Conservation (phyloP, 2,329 filamentous ascomycete species). For the Fusarium armeniacum region DNA sequence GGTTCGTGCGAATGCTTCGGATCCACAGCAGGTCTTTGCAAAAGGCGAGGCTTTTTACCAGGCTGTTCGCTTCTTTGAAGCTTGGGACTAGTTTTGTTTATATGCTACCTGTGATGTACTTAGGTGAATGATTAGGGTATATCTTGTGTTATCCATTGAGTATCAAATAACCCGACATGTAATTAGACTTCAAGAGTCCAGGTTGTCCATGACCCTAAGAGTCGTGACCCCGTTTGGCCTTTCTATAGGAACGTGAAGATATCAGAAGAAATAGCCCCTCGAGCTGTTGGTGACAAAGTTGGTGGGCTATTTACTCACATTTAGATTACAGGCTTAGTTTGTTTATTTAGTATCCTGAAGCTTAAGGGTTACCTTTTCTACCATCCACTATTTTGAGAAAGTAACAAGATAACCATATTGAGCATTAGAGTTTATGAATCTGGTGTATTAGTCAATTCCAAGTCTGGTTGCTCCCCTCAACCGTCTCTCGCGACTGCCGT, state of each 20-base stretch:
- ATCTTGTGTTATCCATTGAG: not conserved
- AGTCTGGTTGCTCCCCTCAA: not conserved
- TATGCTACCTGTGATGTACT: not conserved
- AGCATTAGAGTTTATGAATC: not conserved
- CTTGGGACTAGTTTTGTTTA: constrained; percentile 52
- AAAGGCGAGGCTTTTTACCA: constrained; percentile 83
- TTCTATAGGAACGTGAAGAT: no score
- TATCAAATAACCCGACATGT: not conserved
- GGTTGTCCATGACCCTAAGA: no score
- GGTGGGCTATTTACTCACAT: no score
- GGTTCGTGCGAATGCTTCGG: constrained; percentile 70
- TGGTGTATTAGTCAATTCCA: not conserved
- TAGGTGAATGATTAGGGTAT: not conserved
- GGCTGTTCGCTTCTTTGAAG: constrained; percentile 78
- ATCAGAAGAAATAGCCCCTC: no score
- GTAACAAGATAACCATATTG: not conserved
- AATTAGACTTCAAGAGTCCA: no score
- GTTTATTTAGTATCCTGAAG: no score
- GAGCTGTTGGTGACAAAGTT: no score
- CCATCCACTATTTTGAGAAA: no score
- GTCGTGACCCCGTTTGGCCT: not conserved
- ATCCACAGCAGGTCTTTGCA: constrained; percentile 70
- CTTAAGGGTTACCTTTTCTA: no score
- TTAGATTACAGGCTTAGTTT: no score
- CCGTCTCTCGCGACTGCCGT: not conserved